Percentiles rank a stretch among this genome's conserved stretches.
Conservation (phyloP, 73 alveolate species). For the Blepharisma stoltei region DNA sequence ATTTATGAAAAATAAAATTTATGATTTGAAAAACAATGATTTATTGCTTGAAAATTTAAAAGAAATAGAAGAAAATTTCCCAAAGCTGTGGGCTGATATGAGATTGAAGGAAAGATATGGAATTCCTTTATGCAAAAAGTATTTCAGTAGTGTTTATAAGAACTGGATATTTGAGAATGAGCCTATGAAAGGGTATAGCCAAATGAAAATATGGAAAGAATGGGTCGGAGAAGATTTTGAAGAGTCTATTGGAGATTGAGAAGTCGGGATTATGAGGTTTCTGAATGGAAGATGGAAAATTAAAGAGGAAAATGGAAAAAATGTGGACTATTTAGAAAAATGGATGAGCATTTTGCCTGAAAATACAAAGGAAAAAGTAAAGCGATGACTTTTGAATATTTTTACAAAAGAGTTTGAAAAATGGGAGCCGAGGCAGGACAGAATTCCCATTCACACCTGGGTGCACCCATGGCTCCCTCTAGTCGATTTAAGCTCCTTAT, state of each 20-base stretch:
- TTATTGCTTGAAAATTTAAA: neutral
- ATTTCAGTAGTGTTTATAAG: neutral
- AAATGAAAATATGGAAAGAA: neutral
- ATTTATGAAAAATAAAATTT: neutral
- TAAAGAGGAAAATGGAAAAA: neutral
- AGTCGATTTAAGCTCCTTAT: neutral
- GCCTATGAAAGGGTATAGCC: neutral
- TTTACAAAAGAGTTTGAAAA: neutral
- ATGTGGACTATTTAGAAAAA: neutral
- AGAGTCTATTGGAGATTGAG: neutral
- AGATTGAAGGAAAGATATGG: neutral
- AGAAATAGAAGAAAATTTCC: neutral
- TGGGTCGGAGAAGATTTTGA: neutral
- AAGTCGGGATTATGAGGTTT: neutral
- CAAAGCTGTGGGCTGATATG: neutral
- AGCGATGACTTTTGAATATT: neutral
- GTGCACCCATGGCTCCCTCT: slow-evolving; percentile 13
- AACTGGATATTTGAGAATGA: neutral
- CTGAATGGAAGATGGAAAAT: neutral
- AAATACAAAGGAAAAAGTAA: neutral
- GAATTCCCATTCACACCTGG: slow-evolving; percentile 17
- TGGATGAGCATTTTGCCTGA: neutral
- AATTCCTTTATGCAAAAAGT: neutral
- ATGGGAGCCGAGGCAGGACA: neutral
- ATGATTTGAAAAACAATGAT: neutral